Evolutionary conservation across 2,329 filamentous ascomycete species (phyloP).

Genomic region (Penicillium griseofulvum): DNA sequence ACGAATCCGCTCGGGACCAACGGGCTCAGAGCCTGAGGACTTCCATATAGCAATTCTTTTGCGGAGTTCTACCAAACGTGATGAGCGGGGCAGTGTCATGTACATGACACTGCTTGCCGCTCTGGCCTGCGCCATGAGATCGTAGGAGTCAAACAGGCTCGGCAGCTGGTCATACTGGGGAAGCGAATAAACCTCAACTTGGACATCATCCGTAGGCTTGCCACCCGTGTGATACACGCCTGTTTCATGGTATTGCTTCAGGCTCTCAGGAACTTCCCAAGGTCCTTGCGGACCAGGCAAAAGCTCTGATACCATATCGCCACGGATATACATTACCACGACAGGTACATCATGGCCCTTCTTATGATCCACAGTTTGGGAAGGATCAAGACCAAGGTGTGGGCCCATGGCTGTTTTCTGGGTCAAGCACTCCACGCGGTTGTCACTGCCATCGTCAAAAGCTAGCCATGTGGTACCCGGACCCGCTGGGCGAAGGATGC

Average conservation of each 20-base stretch:
- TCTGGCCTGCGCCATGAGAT: constrained; percentile 42
- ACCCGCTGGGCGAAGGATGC: constrained; percentile 58
- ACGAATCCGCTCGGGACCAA: constrained; percentile 37
- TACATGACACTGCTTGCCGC: constrained; percentile 35
- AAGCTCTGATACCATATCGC: constrained; percentile 45
- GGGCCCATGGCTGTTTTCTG: constrained; percentile 53
- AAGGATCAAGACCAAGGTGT: constrained; percentile 49
- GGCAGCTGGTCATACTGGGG: constrained; percentile 32
- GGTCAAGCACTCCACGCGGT: constrained; percentile 57
- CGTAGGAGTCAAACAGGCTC: constrained; percentile 46
- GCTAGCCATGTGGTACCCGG: constrained; percentile 58
- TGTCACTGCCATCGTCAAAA: constrained; percentile 56
- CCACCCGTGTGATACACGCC: constrained; percentile 21
- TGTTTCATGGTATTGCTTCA: constrained; percentile 41
- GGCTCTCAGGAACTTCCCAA: constrained; percentile 47
- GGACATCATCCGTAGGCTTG: constrained; percentile 25
- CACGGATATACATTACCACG: constrained; percentile 56
- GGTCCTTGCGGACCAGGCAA: constrained; percentile 45
- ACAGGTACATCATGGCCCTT: constrained; percentile 52
- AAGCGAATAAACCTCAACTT: constrained; percentile 43
- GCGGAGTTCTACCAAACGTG: constrained; percentile 37
- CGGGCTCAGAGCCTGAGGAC: constrained; percentile 22
- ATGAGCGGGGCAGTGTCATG: constrained; percentile 34
- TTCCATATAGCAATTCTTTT: constrained; percentile 36
- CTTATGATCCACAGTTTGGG: constrained; percentile 43